Base-by-base conservation (phyloP, 2,329 filamentous ascomycete genomes). In the Erysiphe pisi region DNA sequence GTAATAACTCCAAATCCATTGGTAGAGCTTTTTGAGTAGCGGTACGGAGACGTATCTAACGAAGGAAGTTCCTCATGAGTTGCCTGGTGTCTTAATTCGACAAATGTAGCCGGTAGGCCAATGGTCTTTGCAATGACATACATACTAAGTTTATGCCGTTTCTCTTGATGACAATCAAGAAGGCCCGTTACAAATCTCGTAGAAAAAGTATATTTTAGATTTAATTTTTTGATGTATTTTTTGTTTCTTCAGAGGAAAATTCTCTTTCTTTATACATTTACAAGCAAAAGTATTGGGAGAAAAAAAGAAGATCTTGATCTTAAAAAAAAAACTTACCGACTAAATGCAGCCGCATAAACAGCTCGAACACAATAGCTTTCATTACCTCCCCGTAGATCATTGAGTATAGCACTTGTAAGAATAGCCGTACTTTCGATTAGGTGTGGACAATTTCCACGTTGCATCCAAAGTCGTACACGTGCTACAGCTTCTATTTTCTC, bases 1-100 rank as follows among this genome's bases (percentile, higher is more conserved):
- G 84, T 97, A 97, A 82, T 92, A 92, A 76, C 89, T 86, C 92
- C 93, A 97, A 76, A 97, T 89, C 94, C 94, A 97, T 68, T 86
- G 85, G 78, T n/a, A 97, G 85, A 0, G 91, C 92, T 80, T 90
- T 88, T 79, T 86, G 84, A 0, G 91, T 88, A 0, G 91, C 91
- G 52, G 86, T 86, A 76, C 93, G 88, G 78, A 97, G 84, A 79
- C 93, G 89, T 16, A 87, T 86, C 76, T n/a, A 97, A 84, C 0
- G 90, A 89, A 0, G 94, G 94, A 77, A 97, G 84, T 81, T 93
- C 91, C 82, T 96, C 92, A 82, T 98, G 94, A 61, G 93, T 96
- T 65, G 92, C 92, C 83, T 96, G 92, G 82, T 97, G 94, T 70
- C 94, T 88, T 77, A 96, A 85, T 84, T 97, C 93, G 76, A 97